Evolutionary conservation across 1,284 basidiomycete species (phyloP).

Genomic region (Marasmius fiardii): DNA sequence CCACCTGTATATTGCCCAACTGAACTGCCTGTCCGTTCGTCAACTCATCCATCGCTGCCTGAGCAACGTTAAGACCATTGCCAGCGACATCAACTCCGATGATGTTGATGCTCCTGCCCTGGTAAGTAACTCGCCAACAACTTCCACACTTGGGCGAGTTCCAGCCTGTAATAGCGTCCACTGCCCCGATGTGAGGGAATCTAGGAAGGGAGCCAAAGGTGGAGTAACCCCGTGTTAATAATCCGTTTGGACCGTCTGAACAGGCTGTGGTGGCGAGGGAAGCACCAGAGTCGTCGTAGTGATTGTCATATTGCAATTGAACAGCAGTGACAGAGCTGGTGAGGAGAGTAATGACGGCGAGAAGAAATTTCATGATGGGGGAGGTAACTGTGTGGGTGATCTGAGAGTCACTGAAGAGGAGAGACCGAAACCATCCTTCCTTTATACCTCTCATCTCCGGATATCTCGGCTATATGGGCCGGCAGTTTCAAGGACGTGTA

Average conservation of each 20-base stretch:
- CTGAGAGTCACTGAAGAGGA: background rate
- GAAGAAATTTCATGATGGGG: background rate
- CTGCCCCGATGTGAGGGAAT: constrained; percentile 44
- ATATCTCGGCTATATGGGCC: no score
- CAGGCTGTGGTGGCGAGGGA: constrained; percentile 42
- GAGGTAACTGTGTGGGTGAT: background rate
- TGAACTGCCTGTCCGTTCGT: constrained; percentile 35
- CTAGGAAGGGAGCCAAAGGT: constrained; percentile 39
- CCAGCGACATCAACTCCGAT: constrained; percentile 37
- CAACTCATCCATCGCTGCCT: constrained; percentile 38
- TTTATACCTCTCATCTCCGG: no score
- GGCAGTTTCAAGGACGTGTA: no score
- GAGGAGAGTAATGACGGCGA: background rate
- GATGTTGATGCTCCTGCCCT: constrained; percentile 31
- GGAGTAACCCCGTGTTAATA: constrained; percentile 34
- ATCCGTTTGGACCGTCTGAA: constrained; percentile 49
- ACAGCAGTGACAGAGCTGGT: background rate
- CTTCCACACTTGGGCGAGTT: constrained; percentile 46
- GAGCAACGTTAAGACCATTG: constrained; percentile 38
- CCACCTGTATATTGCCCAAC: constrained; percentile 33
- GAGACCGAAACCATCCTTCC: background rate
- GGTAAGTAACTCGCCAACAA: constrained; percentile 47
- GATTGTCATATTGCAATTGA: background rate
- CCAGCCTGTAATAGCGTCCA: constrained; percentile 36
- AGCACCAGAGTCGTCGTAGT: constrained; percentile 5